Conservation (phyloP, 176 grass and related monocot species). For the Luzula sylvatica region DNA sequence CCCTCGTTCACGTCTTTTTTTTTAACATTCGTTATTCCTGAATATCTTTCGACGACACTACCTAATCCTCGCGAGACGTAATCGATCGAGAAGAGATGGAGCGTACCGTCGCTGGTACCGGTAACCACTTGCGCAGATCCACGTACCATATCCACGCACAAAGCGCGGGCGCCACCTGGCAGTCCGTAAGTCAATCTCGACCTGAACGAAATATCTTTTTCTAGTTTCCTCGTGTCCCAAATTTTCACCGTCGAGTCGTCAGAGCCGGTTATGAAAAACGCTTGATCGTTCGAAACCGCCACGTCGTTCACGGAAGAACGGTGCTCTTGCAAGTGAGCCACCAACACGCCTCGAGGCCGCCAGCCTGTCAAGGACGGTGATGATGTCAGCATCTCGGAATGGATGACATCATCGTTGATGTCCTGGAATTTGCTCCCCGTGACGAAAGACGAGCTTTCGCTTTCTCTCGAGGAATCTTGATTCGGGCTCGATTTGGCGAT, state of each 20-base stretch:
- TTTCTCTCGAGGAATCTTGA: constrained; percentile 37
- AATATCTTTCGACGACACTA: constrained; percentile 69
- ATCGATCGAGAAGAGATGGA: constrained; percentile 91
- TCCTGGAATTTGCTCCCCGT: constrained; percentile 57
- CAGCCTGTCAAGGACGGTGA: constrained; percentile 57
- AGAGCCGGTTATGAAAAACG: constrained; percentile 79
- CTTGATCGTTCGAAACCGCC: constrained; percentile 60
- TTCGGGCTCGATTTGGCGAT: constrained; percentile 23
- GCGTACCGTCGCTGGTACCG: constrained; percentile 67
- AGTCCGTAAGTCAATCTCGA: constrained; percentile 82
- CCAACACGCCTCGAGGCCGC: constrained; percentile 86
- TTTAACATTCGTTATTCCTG: constrained; percentile 68
- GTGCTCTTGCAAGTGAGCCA: constrained; percentile 95
- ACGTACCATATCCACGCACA: constrained; percentile 72
- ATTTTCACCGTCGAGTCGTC: constrained; percentile 91
- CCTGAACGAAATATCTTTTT: constrained; percentile 95
- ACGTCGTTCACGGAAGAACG: constrained; percentile 79
- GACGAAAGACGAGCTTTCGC: constrained; percentile 36
- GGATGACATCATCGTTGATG: constrained; percentile 48
- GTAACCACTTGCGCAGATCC: constrained; percentile 61
- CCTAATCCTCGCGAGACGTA: constrained; percentile 57
- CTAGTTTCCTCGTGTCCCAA: constrained; percentile 95
- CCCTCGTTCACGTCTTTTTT: constrained; percentile 75
- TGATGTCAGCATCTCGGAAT: constrained; percentile 43
- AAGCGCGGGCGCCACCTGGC: constrained; percentile 51